These are phyloP conservation scores for Ophiocordyceps camponoti-leonardi DNA, from an alignment of 2,329 filamentous ascomycete genomes.

Conservation along the genomic window DNA sequence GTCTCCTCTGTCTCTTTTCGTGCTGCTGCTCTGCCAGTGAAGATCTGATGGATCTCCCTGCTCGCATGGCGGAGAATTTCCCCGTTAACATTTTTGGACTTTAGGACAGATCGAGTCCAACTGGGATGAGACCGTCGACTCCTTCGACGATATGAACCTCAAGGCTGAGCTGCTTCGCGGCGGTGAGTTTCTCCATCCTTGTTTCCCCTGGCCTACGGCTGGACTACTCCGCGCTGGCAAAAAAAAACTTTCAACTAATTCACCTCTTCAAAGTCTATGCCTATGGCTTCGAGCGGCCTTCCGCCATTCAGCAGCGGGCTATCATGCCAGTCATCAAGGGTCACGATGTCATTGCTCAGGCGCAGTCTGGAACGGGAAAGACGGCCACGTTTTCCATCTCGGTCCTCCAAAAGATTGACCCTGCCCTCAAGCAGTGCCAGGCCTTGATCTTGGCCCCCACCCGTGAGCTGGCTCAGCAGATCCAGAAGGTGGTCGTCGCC, in stretches of 20 bases:
- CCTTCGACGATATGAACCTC: constrained; percentile 95
- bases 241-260: not conserved
- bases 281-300: constrained; percentile 99
- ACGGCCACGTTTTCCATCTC: constrained; percentile 99
- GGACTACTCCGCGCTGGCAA: not conserved
- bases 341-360: constrained; percentile 98
- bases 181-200: constrained; percentile 32
- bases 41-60: too few species aligned
- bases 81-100: constrained; percentile 5
- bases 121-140: constrained; percentile 99
- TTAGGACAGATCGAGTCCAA: constrained; percentile 98
- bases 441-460: constrained; percentile 95
- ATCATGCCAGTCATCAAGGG: constrained; percentile 99
- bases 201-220: not conserved
- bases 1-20: constrained; percentile 12
- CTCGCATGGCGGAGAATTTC: not conserved
- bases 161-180: constrained; percentile 96
- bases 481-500: constrained; percentile 97
- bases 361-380: constrained; percentile 99
- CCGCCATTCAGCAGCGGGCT: constrained; percentile 98
- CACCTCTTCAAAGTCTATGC: constrained; percentile 54
- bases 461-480: constrained; percentile 96
- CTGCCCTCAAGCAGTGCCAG: constrained; percentile 89
- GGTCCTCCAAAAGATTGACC: constrained; percentile 96
- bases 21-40: too few species aligned